phyloP scores from a whole-genome alignment of 331 rosid genomes.

The Prunus yedoensis region DNA sequence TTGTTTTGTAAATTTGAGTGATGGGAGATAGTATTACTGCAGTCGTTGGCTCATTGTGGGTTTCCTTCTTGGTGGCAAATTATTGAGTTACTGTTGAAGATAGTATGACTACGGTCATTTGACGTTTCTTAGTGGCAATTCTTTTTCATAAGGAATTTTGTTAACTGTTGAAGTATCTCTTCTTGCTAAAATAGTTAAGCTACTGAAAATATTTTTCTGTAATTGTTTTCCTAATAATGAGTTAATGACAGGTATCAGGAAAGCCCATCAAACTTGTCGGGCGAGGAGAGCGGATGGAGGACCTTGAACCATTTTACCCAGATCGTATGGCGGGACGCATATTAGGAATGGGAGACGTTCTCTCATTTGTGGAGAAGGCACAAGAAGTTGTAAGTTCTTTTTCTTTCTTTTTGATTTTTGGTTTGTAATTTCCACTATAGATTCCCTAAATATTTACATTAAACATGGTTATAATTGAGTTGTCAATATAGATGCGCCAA shows the following conservation, averaged over 20 bases:
- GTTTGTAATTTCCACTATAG: constrained; percentile 7
- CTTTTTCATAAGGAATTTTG: background rate
- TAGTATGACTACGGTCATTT: constrained; percentile 1
- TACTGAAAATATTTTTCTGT: background rate
- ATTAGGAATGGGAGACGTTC: constrained; percentile 99
- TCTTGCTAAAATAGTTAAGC: background rate
- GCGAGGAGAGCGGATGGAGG: constrained; percentile 97
- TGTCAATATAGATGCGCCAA: constrained; percentile 67
- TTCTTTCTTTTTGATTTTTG: too few species aligned
- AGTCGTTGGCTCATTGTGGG: background rate
- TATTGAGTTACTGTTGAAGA: background rate
- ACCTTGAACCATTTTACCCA: constrained; percentile 98
- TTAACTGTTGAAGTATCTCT: background rate
- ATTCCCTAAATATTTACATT: constrained; percentile 3
- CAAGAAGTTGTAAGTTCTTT: constrained; percentile 82
- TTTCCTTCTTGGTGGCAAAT: background rate
- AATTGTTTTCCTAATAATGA: constrained; percentile 3
- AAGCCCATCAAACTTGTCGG: constrained; percentile 98
- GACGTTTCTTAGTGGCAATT: background rate
- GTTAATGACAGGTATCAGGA: constrained; percentile 77
- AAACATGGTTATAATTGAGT: constrained; percentile 17
- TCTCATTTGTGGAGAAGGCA: constrained; percentile 97
- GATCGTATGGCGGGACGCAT: constrained; percentile 99
- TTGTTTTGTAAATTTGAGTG: background rate
- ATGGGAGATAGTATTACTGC: background rate